These are phyloP conservation scores for Strigomonas culicis DNA, from an alignment of 208 protist species.

Conservation along the genomic window DNA sequence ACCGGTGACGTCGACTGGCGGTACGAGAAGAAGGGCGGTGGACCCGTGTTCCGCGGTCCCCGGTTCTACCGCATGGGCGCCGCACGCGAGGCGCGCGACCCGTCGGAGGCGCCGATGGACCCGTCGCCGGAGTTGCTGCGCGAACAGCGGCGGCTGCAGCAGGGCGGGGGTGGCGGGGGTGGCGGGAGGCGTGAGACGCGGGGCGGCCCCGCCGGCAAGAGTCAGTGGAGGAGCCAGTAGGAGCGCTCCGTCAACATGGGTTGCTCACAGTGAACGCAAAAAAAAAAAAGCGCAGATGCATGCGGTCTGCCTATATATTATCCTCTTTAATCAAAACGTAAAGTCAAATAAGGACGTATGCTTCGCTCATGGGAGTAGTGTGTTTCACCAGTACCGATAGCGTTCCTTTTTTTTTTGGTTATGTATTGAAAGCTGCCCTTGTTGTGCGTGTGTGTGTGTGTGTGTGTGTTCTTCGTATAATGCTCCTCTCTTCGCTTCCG, in stretches of 20 bases:
- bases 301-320: no score
- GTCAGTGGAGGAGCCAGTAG: no score
- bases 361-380: no score
- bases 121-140: constrained; percentile 29
- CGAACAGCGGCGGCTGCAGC: not conserved
- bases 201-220: constrained; percentile 14
- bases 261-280: no score
- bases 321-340: no score
- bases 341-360: no score
- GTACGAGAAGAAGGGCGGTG: constrained; percentile 74
- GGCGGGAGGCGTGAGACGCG: not conserved
- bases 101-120: constrained; percentile 49
- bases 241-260: no score
- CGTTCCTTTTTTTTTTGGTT: not conserved
- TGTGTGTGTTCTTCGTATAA: not conserved
- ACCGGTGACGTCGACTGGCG: constrained; percentile 88
- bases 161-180: not conserved
- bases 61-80: constrained; percentile 70
- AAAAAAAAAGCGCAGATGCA: no score
- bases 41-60: constrained; percentile 66
- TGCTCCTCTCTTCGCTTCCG: not conserved
- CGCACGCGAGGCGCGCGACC: constrained; percentile 45
- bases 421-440: not conserved
- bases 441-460: no score
- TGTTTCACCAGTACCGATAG: no score